A percentile compares a stretch with the other conserved stretches of the same genome.
Conservation (phyloP, 2,329 filamentous ascomycete genomes). For the Colletotrichum neosansevieriae region DNA sequence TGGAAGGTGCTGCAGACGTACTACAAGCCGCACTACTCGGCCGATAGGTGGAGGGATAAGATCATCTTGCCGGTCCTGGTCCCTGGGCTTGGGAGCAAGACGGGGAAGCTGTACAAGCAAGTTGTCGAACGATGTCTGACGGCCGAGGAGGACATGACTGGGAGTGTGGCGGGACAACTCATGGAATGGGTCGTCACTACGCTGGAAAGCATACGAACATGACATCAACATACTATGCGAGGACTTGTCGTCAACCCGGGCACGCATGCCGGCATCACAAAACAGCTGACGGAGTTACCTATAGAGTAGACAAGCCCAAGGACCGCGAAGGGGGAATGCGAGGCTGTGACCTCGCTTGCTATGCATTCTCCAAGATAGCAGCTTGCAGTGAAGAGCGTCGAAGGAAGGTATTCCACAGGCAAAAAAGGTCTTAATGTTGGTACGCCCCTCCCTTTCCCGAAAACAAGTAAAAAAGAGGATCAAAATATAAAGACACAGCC, state of each 20-base stretch:
- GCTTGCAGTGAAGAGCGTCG: slow-evolving; percentile 38
- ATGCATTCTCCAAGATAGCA: slow-evolving; percentile 40
- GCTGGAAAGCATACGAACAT: slow-evolving; percentile 54
- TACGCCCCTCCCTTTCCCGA: slow-evolving; percentile 35
- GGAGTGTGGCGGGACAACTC: slow-evolving; percentile 52
- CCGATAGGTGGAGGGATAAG: slow-evolving; percentile 56
- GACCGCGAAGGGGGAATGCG: not conserved
- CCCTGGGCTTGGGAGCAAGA: slow-evolving; percentile 55
- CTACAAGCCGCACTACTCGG: slow-evolving; percentile 56
- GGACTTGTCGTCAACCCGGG: too few relatives aligned
- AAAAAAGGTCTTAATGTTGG: slow-evolving; percentile 33
- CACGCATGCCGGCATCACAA: fast-evolving
- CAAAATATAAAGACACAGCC: slow-evolving; percentile 35
- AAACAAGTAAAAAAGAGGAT: slow-evolving; percentile 24
- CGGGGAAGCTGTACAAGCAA: slow-evolving; percentile 54
- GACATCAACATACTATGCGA: not conserved
- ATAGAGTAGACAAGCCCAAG: not conserved
- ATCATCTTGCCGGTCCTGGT: slow-evolving; percentile 56
- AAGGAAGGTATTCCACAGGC: slow-evolving; percentile 40
- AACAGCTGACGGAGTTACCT: too few relatives aligned
- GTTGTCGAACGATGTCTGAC: slow-evolving; percentile 57
- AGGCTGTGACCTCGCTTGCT: slow-evolving; percentile 26
- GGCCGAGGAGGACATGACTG: slow-evolving; percentile 52
- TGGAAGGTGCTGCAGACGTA: slow-evolving; percentile 58
- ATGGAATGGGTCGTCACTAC: slow-evolving; percentile 57